Conservation (phyloP, 352 stramenopile species). For the Phytophthora cryptogea region DNA sequence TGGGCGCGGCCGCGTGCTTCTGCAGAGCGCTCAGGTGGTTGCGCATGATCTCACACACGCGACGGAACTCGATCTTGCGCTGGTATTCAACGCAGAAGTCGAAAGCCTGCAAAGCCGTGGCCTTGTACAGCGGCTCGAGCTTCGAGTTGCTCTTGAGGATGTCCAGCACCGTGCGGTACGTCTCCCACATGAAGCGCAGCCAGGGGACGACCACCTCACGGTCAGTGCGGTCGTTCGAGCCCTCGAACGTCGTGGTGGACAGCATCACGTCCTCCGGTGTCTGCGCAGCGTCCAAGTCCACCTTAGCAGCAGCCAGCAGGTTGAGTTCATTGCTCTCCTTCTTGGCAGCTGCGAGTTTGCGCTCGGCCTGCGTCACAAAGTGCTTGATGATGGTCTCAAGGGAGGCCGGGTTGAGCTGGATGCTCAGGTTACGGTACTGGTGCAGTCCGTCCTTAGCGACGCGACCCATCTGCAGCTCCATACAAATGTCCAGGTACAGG, state of each 20-base stretch:
- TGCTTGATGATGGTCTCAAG: constrained; percentile 95
- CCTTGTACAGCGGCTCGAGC: constrained; percentile 79
- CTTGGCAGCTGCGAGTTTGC: constrained; percentile 88
- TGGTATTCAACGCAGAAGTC: constrained; percentile 87
- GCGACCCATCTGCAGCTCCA: constrained; percentile 92
- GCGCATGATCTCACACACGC: constrained; percentile 97
- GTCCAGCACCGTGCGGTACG: constrained; percentile 97
- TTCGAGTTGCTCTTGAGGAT: constrained; percentile 98
- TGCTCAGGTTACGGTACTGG: constrained; percentile 96
- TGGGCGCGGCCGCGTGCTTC: constrained; percentile 86
- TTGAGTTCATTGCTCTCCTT: constrained; percentile 87
- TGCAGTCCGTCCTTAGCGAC: constrained; percentile 98
- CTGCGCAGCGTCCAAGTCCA: constrained; percentile 93
- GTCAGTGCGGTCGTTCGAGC: constrained; percentile 94
- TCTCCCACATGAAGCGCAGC: constrained; percentile 98
- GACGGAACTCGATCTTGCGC: constrained; percentile 95
- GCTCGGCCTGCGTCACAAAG: constrained; percentile 89
- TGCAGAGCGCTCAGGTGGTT: constrained; percentile 96
- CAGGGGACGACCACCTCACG: constrained; percentile 92
- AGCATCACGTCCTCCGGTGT: constrained; percentile 96
- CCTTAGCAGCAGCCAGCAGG: constrained; percentile 78
- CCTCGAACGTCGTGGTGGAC: constrained; percentile 96
- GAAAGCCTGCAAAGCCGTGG: constrained; percentile 80
- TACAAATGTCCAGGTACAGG: constrained; percentile 96
- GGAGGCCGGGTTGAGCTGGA: constrained; percentile 95